These are phyloP conservation scores for Dioszegia aurantiaca DNA, from an alignment of 768 basidiomycete species.

Conservation along the genomic window DNA sequence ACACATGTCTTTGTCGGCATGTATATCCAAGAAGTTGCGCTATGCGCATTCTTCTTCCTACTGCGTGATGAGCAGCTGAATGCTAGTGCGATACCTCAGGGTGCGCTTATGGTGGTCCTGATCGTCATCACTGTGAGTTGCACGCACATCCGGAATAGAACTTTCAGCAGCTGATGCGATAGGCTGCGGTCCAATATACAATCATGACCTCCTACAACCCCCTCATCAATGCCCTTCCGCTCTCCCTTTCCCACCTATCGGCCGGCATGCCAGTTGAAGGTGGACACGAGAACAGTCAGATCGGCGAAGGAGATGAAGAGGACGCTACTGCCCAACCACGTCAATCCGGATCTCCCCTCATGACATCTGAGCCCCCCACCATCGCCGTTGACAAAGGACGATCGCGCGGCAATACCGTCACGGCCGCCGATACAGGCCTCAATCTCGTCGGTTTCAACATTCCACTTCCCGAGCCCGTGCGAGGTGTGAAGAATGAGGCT, in stretches of 20 bases:
- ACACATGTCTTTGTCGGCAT: conserved; percentile 90
- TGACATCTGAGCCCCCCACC: background rate
- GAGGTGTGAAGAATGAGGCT: conserved; percentile 8
- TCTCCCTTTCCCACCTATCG: conserved; percentile 71
- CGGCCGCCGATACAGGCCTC: conserved; percentile 11
- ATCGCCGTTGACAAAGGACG: background rate
- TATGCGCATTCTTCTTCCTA: conserved; percentile 88
- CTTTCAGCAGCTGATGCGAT: conserved; percentile 6
- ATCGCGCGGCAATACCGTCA: conserved; percentile 1
- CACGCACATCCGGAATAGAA: background rate
- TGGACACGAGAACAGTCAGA: conserved; percentile 36
- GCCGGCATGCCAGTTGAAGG: conserved; percentile 53
- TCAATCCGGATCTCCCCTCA: conserved; percentile 2
- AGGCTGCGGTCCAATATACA: conserved; percentile 71
- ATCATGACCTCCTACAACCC: conserved; percentile 78
- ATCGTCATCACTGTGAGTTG: conserved; percentile 73
- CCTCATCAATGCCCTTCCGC: conserved; percentile 69
- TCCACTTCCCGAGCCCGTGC: conserved; percentile 7
- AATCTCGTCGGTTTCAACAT: conserved; percentile 15
- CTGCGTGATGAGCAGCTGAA: conserved; percentile 60
- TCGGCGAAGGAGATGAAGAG: conserved; percentile 30
- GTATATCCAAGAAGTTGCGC: conserved; percentile 83
- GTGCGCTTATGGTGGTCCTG: conserved; percentile 77
- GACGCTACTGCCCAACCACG: conserved; percentile 39
- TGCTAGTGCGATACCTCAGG: conserved; percentile 67